Base-by-base conservation (phyloP, 208 protist genomes). In the Herpetomonas samuelpessoai region DNA sequence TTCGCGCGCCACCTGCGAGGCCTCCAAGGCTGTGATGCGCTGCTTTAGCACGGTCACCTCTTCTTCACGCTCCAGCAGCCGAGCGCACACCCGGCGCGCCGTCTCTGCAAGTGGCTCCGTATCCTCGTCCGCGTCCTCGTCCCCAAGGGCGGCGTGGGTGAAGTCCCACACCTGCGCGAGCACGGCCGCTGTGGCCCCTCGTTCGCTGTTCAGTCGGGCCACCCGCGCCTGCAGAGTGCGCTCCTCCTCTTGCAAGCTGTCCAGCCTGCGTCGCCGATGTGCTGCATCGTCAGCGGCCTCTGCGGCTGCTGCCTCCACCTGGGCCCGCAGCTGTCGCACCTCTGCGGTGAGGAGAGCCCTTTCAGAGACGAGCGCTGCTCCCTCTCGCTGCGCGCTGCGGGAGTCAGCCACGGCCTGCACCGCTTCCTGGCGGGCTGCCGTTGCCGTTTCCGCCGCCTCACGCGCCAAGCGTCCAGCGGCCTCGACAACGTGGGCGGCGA, bases 101-200 rank as follows among this genome's bases (percentile, higher is more conserved):
- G 31, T 30, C 19, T 48, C 45, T 16, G 48, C 25, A 4, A 64
- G 25, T 1, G 2, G 3, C 27, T 52, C 58, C 18, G 25, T 47
- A 3, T 38, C 58, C 19, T 55, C 58, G 2, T 45, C 58, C 47
- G 12, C 46, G 6, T 64, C 58, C 30, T 46, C 57, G n/a, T 3
- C 38, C 25, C 44, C 44, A 2, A 46, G 21, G 29, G 46, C 46
- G 22, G 19, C 46, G 46, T 26, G 46, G 10, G 19, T 14, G 35
- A 18, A 41, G 35, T 41, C 35, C 35, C 35, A 41, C 35, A 41
- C 35, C 14, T 6, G 9, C 35, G 35, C 35, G 9, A 41, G 35
- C 35, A 18, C 35, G 9, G 6, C 9, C 35, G 35, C 35, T 14
- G 14, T 14, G 9, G 35, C 35, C 14, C 9, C 35, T 14, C 35